Evolutionary conservation across 148 eudicot species (phyloP).

Genomic region (Rhododendron kiyosumense): DNA sequence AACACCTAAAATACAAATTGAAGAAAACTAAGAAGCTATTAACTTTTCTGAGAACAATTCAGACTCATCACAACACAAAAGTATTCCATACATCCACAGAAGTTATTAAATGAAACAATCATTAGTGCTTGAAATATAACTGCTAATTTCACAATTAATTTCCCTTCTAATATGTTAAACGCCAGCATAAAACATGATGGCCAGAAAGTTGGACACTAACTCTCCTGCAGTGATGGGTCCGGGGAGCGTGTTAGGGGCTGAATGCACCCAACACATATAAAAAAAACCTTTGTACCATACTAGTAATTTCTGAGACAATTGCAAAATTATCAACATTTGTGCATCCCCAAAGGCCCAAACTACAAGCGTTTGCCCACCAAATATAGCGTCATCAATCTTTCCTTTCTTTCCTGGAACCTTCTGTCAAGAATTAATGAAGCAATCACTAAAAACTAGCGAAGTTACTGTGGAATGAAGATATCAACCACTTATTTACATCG

Average conservation of each 20-base stretch:
- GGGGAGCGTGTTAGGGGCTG: background rate
- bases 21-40: conserved; percentile 23
- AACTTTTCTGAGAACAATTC: background rate
- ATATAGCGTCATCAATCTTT: background rate
- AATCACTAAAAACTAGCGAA: background rate
- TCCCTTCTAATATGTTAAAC: background rate
- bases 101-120: background rate
- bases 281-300: background rate
- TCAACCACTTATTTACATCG: background rate
- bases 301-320: background rate
- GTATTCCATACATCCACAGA: background rate
- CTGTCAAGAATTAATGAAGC: background rate
- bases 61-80: background rate
- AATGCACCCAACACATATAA: background rate
- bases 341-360: background rate
- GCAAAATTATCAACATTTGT: background rate
- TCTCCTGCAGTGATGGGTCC: background rate
- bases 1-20: conserved; percentile 40
- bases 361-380: background rate
- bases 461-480: background rate
- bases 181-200: background rate
- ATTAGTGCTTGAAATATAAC: background rate
- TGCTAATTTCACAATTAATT: background rate
- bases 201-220: background rate
- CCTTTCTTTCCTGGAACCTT: background rate